Base-by-base conservation (phyloP, 176 grass and related monocot species). In the Carex pumila region DNA sequence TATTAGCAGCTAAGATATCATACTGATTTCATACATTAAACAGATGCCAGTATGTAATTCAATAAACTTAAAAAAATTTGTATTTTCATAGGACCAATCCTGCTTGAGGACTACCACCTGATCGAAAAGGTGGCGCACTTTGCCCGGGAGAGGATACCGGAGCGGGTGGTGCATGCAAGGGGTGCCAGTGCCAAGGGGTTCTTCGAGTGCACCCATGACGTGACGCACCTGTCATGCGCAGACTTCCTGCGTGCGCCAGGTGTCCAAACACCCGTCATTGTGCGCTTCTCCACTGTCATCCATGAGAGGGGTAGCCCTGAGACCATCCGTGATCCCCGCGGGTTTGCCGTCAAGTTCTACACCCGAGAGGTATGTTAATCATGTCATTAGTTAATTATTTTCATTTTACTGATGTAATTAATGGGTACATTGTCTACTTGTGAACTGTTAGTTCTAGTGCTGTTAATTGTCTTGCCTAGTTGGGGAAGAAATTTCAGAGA, bases 261-360 rank as follows among this genome's bases (percentile, higher is more conserved):
- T 0, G 81, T 78, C 0, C 90, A 91, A 1, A 89, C 88, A 0
- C 94, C 94, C 0, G 90, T 92, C 0, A 97, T 97, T 86, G 90
- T 94, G 49, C 92, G 94, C 39, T 97, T 97, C 88, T 97, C 94
- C 12, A 97, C 94, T 8, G 94, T 97, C 22, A 94, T 97, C 85
- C 94, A 97, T 87, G 94, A 97, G 87, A 88, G 94, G 6, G 94
- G 94, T 0, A 87, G 83, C 32, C 94, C 94, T 0, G 94, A 97
- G 88, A 97, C 94, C 3, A 94, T 97, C 79, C 86, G 94, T 2
- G 94, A 97, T 88, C 94, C 94, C 52, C 94, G 94, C 5, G 94
- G 94, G 2, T 97, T 97, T 84, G 94, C 94, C 80, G 92, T 94
- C 81, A 97, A 97, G 90, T 94, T 97, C 83, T 97, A 97, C 90